Evolutionary conservation across 805 yeast species (phyloP).

Genomic region (Saccharomycopsis sp.): DNA sequence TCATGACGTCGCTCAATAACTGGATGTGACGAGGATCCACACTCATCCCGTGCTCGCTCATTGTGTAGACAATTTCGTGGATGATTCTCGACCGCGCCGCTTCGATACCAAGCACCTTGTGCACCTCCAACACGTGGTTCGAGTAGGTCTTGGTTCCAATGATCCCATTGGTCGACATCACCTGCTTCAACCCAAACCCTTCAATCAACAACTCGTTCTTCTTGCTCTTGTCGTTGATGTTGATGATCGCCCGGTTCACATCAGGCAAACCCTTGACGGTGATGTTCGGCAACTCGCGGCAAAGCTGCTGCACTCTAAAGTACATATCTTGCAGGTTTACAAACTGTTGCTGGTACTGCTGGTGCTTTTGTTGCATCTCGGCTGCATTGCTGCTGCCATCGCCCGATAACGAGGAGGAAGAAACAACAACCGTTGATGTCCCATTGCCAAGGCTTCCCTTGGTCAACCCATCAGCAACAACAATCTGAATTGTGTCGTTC

Average conservation of each 20-base stretch:
- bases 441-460: too few species aligned
- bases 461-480: slow-evolving; percentile 35
- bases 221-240: slow-evolving; percentile 75
- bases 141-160: slow-evolving; percentile 80
- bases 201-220: slow-evolving; percentile 86
- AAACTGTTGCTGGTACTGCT: too few species aligned
- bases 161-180: slow-evolving; percentile 97
- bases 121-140: slow-evolving; percentile 87
- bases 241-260: slow-evolving; percentile 92
- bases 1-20: slow-evolving; percentile 95
- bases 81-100: slow-evolving; percentile 94
- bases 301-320: slow-evolving; percentile 81
- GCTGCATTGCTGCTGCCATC: slow-evolving; percentile 1
- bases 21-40: slow-evolving; percentile 99
- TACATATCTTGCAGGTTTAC: too few species aligned
- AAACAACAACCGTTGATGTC: slow-evolving; percentile 35
- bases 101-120: slow-evolving; percentile 87
- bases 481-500: slow-evolving; percentile 58
- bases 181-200: slow-evolving; percentile 94
- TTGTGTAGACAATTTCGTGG: slow-evolving; percentile 90
- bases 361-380: too few species aligned
- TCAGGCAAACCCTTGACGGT: slow-evolving; percentile 91
- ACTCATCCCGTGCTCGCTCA: slow-evolving; percentile 99
- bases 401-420: slow-evolving; percentile 30
- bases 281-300: slow-evolving; percentile 75